Percentiles rank a stretch among this genome's conserved stretches.
These are phyloP conservation scores for Trichoderma virens DNA, from an alignment of 495 filamentous ascomycete genomes.

Conservation along the genomic window DNA sequence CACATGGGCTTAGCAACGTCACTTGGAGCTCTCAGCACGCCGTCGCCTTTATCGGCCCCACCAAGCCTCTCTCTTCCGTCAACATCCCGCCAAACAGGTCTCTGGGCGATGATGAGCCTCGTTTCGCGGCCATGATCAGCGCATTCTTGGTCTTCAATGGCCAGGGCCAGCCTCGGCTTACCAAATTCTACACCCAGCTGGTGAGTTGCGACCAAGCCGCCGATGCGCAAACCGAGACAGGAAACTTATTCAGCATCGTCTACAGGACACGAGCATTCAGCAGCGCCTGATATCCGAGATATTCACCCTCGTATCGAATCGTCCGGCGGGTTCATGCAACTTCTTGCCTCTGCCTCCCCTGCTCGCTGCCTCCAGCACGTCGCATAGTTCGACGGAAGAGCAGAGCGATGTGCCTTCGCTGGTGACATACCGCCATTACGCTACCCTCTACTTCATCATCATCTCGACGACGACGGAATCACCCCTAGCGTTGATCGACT, in stretches of 20 bases:
- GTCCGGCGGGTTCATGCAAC: conserved; percentile 83
- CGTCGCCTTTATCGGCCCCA: conserved; percentile 1
- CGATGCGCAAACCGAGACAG: neutral
- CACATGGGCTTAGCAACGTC: neutral
- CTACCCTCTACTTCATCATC: conserved; percentile 96
- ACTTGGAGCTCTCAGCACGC: neutral
- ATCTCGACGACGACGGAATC: conserved; percentile 97
- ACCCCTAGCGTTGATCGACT: conserved; percentile 86
- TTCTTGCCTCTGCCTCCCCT: conserved; percentile 68
- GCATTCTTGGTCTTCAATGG: conserved; percentile 99
- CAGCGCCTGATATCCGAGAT: conserved; percentile 96
- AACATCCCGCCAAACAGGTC: neutral
- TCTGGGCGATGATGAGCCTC: neutral
- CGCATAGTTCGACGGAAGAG: conserved; percentile 53
- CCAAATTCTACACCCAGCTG: conserved; percentile 98
- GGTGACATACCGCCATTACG: conserved; percentile 96
- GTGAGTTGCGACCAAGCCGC: conserved; percentile 39
- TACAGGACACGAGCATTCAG: conserved; percentile 85
- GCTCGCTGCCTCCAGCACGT: conserved; percentile 40
- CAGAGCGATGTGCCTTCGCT: conserved; percentile 87
- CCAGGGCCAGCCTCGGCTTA: conserved; percentile 88
- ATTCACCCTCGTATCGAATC: conserved; percentile 90
- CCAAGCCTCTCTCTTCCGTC: neutral
- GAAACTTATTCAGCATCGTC: neutral
- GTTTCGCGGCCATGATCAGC: conserved; percentile 73